These are phyloP conservation scores for Brassica hybrid DNA, from an alignment of 441 rosid genomes.

Conservation along the genomic window DNA sequence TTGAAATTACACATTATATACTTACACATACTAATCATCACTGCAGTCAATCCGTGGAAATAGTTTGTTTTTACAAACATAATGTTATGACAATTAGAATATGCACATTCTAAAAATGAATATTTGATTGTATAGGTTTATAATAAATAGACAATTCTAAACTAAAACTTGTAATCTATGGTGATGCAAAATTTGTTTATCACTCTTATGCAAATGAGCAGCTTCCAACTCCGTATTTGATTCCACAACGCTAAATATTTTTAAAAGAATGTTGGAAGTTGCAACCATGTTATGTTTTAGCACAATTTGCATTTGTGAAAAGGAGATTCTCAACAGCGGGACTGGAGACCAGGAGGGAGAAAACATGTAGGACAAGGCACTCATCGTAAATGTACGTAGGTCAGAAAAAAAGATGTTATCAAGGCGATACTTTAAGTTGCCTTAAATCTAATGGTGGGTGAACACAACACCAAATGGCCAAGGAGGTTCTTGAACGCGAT, in stretches of 20 bases:
- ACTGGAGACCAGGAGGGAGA: background rate
- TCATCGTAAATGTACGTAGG: background rate
- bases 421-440: background rate
- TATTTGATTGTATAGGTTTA: background rate
- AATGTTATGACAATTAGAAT: background rate
- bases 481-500: background rate
- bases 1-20: background rate
- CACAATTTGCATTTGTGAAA: background rate
- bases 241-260: background rate
- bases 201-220: background rate
- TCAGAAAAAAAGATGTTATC: background rate
- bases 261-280: background rate
- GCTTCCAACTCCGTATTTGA: background rate
- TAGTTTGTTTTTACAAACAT: background rate
- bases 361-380: background rate
- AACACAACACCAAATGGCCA: background rate
- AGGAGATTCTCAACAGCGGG: background rate
- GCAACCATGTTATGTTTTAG: constrained; percentile 8
- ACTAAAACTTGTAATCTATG: background rate
- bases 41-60: constrained; percentile 4
- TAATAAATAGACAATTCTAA: background rate
- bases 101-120: background rate
- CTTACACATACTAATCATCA: background rate
- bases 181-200: background rate
- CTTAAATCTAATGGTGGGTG: background rate